Evolutionary conservation across 495 filamentous ascomycete species (phyloP).

Genomic region (Annulohypoxylon bovei): DNA sequence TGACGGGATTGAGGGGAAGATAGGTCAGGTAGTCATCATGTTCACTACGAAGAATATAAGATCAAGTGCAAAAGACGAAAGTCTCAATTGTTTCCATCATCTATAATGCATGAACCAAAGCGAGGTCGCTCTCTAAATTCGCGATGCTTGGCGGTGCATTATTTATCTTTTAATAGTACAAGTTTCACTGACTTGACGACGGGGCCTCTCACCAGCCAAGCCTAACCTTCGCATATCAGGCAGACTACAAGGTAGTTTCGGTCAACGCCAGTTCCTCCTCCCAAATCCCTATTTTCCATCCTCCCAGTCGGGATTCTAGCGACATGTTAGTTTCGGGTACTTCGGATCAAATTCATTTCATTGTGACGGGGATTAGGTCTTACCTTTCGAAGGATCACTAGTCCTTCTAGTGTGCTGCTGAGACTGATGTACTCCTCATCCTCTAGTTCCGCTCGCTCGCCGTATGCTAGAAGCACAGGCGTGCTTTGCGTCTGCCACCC

Average conservation of each 20-base stretch:
- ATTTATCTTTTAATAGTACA: conserved; percentile 45
- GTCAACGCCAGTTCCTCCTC: background rate
- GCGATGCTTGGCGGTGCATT: conserved; percentile 38
- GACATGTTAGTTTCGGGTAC: conserved; percentile 30
- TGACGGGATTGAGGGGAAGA: conserved; percentile 14
- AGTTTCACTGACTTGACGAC: conserved; percentile 11
- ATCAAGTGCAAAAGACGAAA: background rate
- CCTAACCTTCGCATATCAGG: background rate
- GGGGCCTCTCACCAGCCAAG: background rate
- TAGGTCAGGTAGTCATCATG: conserved; percentile 5
- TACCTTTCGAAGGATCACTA: conserved; percentile 98
- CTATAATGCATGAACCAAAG: conserved; percentile 38
- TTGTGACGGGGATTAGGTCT: conserved; percentile 31
- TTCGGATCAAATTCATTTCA: background rate
- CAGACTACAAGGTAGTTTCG: background rate
- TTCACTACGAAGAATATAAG: conserved; percentile 15
- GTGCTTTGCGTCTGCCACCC: conserved; percentile 99
- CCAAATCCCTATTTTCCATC: conserved; percentile 48
- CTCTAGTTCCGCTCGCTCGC: conserved; percentile 95
- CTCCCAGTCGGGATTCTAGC: conserved; percentile 62
- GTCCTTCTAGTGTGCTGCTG: conserved; percentile 88
- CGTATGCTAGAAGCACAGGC: conserved; percentile 89
- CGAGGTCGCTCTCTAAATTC: conserved; percentile 31
- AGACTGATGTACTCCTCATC: conserved; percentile 96
- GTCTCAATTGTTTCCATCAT: conserved; percentile 29